phyloP scores from a whole-genome alignment of 352 stramenopile species.

The Peronospora farinosa region DNA sequence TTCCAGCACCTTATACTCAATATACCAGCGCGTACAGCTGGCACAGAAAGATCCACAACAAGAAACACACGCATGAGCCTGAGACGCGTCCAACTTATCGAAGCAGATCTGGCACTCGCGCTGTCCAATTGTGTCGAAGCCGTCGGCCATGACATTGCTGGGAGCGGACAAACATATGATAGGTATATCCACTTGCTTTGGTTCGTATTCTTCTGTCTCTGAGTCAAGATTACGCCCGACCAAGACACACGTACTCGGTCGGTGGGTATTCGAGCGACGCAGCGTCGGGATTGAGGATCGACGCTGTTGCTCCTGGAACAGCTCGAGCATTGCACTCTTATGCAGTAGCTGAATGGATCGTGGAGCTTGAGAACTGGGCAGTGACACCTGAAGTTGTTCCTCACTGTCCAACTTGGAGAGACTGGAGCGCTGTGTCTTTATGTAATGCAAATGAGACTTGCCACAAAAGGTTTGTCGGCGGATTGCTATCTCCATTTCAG shows the following conservation, averaged over 20 bases:
- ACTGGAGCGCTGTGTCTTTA: slow-evolving; percentile 28
- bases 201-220: slow-evolving; percentile 12
- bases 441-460: slow-evolving; percentile 21
- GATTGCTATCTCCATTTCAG: slow-evolving; percentile 22
- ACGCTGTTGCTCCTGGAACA: slow-evolving; percentile 40
- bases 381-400: slow-evolving; percentile 12
- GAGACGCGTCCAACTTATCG: slow-evolving; percentile 42
- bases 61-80: slow-evolving; percentile 38
- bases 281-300: slow-evolving; percentile 2
- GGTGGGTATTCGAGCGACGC: slow-evolving; percentile 7
- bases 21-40: slow-evolving; percentile 64
- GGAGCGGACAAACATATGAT: slow-evolving; percentile 18
- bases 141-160: slow-evolving; percentile 6
- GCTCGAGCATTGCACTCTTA: slow-evolving; percentile 34
- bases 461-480: slow-evolving; percentile 28
- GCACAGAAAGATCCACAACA: slow-evolving; percentile 49
- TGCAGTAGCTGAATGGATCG: slow-evolving; percentile 33
- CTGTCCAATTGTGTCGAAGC: slow-evolving; percentile 23
- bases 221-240: slow-evolving; percentile 2
- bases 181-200: slow-evolving; percentile 10
- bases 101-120: slow-evolving; percentile 75
- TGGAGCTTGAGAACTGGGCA: slow-evolving; percentile 9
- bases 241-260: slow-evolving; percentile 12
- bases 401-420: slow-evolving; percentile 27
- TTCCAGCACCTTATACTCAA: slow-evolving; percentile 72